phyloP scores from a whole-genome alignment of 768 basidiomycete species.

The Hirschioporus abietinus region DNA sequence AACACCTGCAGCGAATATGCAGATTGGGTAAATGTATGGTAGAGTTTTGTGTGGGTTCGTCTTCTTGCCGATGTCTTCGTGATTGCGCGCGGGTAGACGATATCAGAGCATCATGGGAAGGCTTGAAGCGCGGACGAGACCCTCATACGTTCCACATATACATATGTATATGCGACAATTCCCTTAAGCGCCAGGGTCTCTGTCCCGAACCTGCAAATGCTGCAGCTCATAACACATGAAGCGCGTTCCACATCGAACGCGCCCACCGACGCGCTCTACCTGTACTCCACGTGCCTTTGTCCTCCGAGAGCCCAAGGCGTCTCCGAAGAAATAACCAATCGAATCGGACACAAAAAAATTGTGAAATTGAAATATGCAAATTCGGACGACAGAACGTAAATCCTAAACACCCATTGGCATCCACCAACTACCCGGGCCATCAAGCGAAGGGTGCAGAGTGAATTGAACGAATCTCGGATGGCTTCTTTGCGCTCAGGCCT shows the following conservation, averaged over 20 bases:
- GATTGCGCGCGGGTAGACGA: background rate
- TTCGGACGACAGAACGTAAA: constrained; percentile 1
- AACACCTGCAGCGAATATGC: background rate
- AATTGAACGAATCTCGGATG: background rate
- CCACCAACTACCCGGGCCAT: background rate
- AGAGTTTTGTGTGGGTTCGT: background rate
- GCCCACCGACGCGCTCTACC: constrained; percentile 3
- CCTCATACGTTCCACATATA: background rate
- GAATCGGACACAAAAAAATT: background rate
- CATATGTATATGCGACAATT: background rate
- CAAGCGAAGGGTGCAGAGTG: background rate
- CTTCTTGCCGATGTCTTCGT: background rate
- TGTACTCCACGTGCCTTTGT: background rate
- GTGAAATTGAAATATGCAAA: constrained; percentile 1
- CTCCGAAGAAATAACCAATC: background rate
- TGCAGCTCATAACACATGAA: background rate
- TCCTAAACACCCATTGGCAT: background rate
- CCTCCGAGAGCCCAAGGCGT: background rate
- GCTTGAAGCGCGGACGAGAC: background rate
- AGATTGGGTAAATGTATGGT: background rate
- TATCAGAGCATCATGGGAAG: background rate
- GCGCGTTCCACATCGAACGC: constrained; percentile 1
- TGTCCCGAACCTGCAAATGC: constrained; percentile 4
- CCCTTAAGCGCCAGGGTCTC: constrained; percentile 1
- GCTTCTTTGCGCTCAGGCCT: background rate